A percentile compares a stretch with the other conserved stretches of the same genome.
These are phyloP conservation scores for Podaxis carcinomalis DNA, from an alignment of 768 basidiomycete species.

Conservation along the genomic window DNA sequence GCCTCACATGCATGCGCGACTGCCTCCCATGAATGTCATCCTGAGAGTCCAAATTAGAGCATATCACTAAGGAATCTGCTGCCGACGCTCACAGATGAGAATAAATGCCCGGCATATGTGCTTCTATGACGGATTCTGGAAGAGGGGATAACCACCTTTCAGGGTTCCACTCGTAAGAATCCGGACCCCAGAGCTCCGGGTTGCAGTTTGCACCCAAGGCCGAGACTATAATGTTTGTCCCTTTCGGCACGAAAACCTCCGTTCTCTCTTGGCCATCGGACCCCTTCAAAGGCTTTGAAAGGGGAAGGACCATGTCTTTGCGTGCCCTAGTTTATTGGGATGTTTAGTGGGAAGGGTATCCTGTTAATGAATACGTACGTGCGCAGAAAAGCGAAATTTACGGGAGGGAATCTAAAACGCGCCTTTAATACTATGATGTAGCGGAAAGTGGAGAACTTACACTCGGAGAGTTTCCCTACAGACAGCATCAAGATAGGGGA, in stretches of 20 bases:
- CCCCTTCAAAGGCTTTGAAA: constrained; percentile 25
- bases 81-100: constrained; percentile 13
- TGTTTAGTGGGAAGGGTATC: constrained; percentile 7
- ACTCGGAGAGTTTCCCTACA: constrained; percentile 30
- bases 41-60: constrained; percentile 5
- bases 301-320: constrained; percentile 23
- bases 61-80: neutral
- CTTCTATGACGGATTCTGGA: constrained; percentile 24
- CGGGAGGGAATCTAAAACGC: constrained; percentile 10
- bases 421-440: neutral
- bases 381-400: constrained; percentile 11
- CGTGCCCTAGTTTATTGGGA: constrained; percentile 16
- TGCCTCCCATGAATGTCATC: constrained; percentile 19
- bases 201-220: constrained; percentile 26
- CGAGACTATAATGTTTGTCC: constrained; percentile 22
- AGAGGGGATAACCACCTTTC: constrained; percentile 34
- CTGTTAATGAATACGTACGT: constrained; percentile 9
- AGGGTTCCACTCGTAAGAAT: constrained; percentile 33
- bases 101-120: constrained; percentile 16
- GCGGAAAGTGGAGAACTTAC: constrained; percentile 9
- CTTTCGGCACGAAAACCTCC: constrained; percentile 21
- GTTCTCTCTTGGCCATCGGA: constrained; percentile 23
- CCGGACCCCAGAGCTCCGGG: constrained; percentile 31
- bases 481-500: constrained; percentile 31
- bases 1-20: constrained; percentile 16